Evolutionary conservation across 257 asterid species (phyloP).

Genomic region (Dorcoceras hygrometricum): DNA sequence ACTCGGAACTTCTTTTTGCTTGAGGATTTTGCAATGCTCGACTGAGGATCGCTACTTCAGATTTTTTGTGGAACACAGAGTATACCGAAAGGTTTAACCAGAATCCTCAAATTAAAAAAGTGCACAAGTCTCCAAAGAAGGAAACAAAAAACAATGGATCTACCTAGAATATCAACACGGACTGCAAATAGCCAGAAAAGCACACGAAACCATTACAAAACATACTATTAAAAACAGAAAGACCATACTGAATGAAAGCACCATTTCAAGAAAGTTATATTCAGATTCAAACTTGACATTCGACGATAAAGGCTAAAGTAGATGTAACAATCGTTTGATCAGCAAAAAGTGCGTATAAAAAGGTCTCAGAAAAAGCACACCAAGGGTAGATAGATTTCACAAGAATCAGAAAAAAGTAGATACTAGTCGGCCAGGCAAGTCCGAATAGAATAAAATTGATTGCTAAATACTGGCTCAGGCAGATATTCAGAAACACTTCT

Average conservation of each 20-base stretch:
- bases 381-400: background rate
- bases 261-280: conserved; percentile 3
- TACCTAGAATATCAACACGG: background rate
- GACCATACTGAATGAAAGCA: background rate
- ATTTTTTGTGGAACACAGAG: too few species aligned
- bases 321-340: conserved; percentile 10
- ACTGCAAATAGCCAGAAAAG: background rate
- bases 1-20: background rate
- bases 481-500: background rate
- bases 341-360: background rate
- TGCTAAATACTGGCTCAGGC: background rate
- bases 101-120: background rate
- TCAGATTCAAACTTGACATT: conserved; percentile 10
- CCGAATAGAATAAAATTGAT: background rate
- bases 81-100: conserved; percentile 7
- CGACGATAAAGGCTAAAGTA: conserved; percentile 15
- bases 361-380: background rate
- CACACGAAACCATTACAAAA: background rate
- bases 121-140: background rate
- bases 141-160: background rate
- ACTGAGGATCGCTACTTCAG: background rate
- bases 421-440: background rate
- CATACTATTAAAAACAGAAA: conserved; percentile 2
- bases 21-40: background rate
- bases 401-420: conserved; percentile 17